Percentiles rank a stretch among this genome's conserved stretches.
These are phyloP conservation scores for Trichosanthes cucumerina DNA, from an alignment of 306 rosid genomes.

Conservation along the genomic window DNA sequence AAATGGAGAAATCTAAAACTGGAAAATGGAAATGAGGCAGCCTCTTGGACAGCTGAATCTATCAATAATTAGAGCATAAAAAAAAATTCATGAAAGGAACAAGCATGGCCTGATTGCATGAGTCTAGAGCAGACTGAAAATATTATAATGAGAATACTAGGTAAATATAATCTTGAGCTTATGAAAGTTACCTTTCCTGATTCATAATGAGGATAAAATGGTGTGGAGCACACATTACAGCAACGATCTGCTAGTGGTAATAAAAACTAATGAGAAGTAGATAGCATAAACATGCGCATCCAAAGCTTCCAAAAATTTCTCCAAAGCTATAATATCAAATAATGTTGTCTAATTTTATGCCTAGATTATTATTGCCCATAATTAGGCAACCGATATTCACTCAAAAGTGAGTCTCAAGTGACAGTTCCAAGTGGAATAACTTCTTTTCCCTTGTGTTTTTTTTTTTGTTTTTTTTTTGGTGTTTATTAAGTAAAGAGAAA, in stretches of 20 bases:
- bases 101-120: neutral
- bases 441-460: conserved; percentile 1
- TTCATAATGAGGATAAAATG: conserved; percentile 4
- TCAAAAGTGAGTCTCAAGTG: conserved; percentile 14
- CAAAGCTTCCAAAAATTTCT: conserved; percentile 48
- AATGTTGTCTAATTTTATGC: conserved; percentile 50
- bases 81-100: neutral
- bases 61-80: conserved; percentile 1
- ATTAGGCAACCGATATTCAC: conserved; percentile 34
- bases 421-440: conserved; percentile 6
- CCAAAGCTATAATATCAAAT: conserved; percentile 39
- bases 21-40: neutral
- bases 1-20: conserved; percentile 1
- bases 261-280: conserved; percentile 25
- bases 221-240: conserved; percentile 20
- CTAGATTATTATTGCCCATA: conserved; percentile 42
- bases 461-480: neutral
- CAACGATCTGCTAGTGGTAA: conserved; percentile 11
- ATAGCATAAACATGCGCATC: conserved; percentile 36
- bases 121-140: conserved; percentile 7
- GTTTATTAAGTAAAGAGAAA: conserved; percentile 5
- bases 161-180: conserved; percentile 2
- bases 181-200: conserved; percentile 7
- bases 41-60: neutral
- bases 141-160: neutral